These are phyloP conservation scores for Periconia sp. DNA, from an alignment of 2,329 filamentous ascomycete genomes.

Conservation along the genomic window DNA sequence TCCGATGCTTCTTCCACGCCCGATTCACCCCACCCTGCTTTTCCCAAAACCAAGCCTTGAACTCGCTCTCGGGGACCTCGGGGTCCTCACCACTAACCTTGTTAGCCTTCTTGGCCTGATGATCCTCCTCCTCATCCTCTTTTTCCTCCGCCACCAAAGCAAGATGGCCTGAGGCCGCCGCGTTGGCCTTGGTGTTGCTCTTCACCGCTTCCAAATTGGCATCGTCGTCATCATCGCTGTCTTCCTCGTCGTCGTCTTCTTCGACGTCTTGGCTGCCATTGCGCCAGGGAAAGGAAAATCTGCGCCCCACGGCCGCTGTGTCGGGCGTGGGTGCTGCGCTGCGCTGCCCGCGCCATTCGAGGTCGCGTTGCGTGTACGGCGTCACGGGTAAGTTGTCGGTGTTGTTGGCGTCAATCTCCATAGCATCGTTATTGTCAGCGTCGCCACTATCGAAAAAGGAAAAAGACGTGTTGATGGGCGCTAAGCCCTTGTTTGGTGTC, in stretches of 20 bases:
- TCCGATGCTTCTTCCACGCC: constrained; percentile 57
- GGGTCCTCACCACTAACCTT: constrained; percentile 10
- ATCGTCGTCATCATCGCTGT: constrained; percentile 50
- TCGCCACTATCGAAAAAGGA: constrained; percentile 69
- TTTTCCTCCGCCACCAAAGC: constrained; percentile 31
- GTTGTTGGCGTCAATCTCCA: constrained; percentile 43
- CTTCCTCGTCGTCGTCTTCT: constrained; percentile 48
- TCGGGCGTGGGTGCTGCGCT: constrained; percentile 95
- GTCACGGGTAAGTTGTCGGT: constrained; percentile 64
- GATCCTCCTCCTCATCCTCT: constrained; percentile 21
- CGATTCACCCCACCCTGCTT: constrained; percentile 52
- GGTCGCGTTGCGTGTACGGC: constrained; percentile 77
- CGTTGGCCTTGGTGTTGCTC: constrained; percentile 35
- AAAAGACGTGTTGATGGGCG: constrained; percentile 62
- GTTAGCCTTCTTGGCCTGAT: constrained; percentile 13
- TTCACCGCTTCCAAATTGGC: constrained; percentile 22
- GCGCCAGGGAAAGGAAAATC: constrained; percentile 56
- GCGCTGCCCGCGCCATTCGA: constrained; percentile 72
- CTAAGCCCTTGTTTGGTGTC: constrained; percentile 42
- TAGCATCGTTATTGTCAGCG: constrained; percentile 37
- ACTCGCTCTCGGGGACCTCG: constrained; percentile 56
- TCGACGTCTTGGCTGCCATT: constrained; percentile 47
- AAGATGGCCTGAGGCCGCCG: constrained; percentile 12
- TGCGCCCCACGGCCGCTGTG: constrained; percentile 74
- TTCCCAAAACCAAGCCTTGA: constrained; percentile 63